These are phyloP conservation scores for Aspergillus neotritici DNA, from an alignment of 2,329 filamentous ascomycete genomes.

Conservation along the genomic window DNA sequence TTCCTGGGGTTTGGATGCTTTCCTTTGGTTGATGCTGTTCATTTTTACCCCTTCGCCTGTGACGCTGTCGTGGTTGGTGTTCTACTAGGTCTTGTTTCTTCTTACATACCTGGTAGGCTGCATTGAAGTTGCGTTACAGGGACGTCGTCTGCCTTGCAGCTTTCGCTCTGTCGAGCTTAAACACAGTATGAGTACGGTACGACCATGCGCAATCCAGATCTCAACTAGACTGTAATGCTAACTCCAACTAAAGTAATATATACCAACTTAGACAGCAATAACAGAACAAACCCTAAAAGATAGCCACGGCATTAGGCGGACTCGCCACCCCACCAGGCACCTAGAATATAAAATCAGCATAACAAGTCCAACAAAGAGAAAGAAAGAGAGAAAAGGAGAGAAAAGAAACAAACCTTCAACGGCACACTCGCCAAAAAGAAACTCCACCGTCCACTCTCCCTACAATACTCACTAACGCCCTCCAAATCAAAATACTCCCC, in stretches of 20 bases:
- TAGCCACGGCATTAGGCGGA: constrained; percentile 43
- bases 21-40: too few relatives aligned
- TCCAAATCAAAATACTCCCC: constrained; percentile 45
- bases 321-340: constrained; percentile 44
- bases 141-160: too few relatives aligned
- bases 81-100: too few relatives aligned
- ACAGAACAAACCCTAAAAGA: constrained; percentile 28
- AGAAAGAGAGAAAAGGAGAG: background rate
- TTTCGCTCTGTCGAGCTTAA: too few relatives aligned
- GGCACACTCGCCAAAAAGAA: constrained; percentile 49
- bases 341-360: constrained; percentile 11
- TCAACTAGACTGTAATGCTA: too few relatives aligned
- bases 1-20: too few relatives aligned
- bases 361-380: background rate
- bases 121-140: too few relatives aligned
- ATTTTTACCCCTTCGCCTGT: too few relatives aligned
- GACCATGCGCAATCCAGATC: too few relatives aligned
- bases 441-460: constrained; percentile 30
- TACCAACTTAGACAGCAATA: background rate
- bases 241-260: background rate
- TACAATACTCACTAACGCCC: constrained; percentile 34
- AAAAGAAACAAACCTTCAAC: constrained; percentile 34
- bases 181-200: too few relatives aligned
- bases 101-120: too few relatives aligned
- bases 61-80: too few relatives aligned